These are phyloP conservation scores for Pelargonium cotyledonis DNA, from an alignment of 441 rosid genomes.

Conservation along the genomic window DNA sequence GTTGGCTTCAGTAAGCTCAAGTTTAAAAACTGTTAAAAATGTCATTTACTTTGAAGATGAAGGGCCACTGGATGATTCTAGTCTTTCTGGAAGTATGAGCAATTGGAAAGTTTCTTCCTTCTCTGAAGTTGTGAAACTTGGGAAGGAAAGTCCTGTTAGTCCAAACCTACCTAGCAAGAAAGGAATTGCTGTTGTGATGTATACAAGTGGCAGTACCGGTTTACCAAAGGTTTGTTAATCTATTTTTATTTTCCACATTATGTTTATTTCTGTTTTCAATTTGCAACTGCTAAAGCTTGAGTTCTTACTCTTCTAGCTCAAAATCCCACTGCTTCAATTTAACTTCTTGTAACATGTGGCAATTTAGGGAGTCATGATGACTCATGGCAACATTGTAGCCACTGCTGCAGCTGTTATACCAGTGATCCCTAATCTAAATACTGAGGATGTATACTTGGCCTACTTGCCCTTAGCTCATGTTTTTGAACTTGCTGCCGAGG, in stretches of 20 bases:
- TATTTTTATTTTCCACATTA: slow-evolving; percentile 1
- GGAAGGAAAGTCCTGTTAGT: slow-evolving; percentile 41
- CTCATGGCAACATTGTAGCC: slow-evolving; percentile 80
- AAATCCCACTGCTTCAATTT: slow-evolving; percentile 12
- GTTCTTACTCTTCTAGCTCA: neutral
- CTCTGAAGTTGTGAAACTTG: slow-evolving; percentile 72
- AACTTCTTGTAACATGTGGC: slow-evolving; percentile 23
- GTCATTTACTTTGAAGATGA: slow-evolving; percentile 71
- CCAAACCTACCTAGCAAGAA: slow-evolving; percentile 68
- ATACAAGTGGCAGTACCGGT: slow-evolving; percentile 95
- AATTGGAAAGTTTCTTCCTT: slow-evolving; percentile 57
- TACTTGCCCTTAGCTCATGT: slow-evolving; percentile 97
- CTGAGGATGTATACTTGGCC: slow-evolving; percentile 57
- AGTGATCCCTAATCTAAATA: slow-evolving; percentile 52
- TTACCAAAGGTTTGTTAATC: slow-evolving; percentile 65
- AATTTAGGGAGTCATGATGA: slow-evolving; percentile 85
- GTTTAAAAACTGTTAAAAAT: slow-evolving; percentile 45
- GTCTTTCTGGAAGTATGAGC: slow-evolving; percentile 28
- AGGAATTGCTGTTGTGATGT: slow-evolving; percentile 74
- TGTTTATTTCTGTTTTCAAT: slow-evolving; percentile 3
- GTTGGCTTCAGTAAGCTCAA: slow-evolving; percentile 51
- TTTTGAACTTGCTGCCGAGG: slow-evolving; percentile 93
- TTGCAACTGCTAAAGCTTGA: slow-evolving; percentile 3
- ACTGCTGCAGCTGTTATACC: slow-evolving; percentile 77
- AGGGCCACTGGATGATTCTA: slow-evolving; percentile 37